Evolutionary conservation across 148 eudicot species (phyloP).

Genomic region (Tetragonia tetragonoides): DNA sequence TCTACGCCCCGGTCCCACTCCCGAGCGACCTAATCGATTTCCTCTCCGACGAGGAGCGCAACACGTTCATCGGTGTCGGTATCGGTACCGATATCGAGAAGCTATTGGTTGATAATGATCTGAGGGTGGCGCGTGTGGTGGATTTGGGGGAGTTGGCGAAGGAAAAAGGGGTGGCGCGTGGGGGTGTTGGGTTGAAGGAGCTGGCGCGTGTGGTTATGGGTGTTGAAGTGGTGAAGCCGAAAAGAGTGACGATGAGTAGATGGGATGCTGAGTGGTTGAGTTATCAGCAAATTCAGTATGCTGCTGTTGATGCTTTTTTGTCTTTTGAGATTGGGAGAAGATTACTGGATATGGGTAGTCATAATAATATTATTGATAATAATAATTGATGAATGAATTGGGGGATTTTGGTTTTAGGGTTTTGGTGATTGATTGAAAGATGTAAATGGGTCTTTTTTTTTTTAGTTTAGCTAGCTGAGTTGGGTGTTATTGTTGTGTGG

Average conservation of each 20-base stretch:
- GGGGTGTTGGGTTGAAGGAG: constrained; percentile 43
- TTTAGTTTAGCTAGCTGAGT: too few species aligned
- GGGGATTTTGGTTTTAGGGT: too few species aligned
- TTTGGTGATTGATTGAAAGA: too few species aligned
- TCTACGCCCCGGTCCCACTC: constrained; percentile 24
- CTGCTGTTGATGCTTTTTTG: constrained; percentile 50
- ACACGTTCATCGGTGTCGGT: constrained; percentile 46
- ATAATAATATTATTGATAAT: too few species aligned
- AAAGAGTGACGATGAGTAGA: constrained; percentile 43
- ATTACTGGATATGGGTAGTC: constrained; percentile 15
- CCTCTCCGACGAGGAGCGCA: constrained; percentile 7
- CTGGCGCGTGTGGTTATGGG: constrained; percentile 33
- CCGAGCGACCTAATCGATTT: constrained; percentile 28
- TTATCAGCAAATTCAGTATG: constrained; percentile 42
- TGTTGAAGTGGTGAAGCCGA: constrained; percentile 39
- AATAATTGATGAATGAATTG: too few species aligned
- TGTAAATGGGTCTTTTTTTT: too few species aligned
- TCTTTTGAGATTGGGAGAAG: constrained; percentile 34
- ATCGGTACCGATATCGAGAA: constrained; percentile 36
- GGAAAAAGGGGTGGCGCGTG: not conserved
- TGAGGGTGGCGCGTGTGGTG: constrained; percentile 3
- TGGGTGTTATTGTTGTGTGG: too few species aligned
- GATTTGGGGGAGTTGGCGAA: constrained; percentile 15
- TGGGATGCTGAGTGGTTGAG: constrained; percentile 50
- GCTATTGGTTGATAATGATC: constrained; percentile 31